Base-by-base conservation (phyloP, 2,329 filamentous ascomycete species). In the Ascochyta koolunga region DNA sequence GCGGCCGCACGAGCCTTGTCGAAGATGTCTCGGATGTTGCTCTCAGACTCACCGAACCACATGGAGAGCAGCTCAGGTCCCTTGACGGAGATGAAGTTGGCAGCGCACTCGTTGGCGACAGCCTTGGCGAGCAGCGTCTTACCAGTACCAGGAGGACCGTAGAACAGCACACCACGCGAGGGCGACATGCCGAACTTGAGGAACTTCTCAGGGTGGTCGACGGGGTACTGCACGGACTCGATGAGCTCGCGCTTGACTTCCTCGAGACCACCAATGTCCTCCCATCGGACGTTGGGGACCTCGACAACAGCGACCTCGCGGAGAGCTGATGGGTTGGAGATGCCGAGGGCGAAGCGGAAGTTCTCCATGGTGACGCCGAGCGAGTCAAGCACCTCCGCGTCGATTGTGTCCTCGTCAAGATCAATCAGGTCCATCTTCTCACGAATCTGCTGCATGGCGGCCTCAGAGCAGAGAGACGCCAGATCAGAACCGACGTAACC, bases 341-440 rank as follows among this genome's bases (percentile, higher is more conserved):
- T 93, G 70, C 95, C 95, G 44, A 99, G 89, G 57, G 95, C 93
- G 71, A 96, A 99, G 69, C 93, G 90, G 91, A 99, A 99, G 86
- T 99, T 99, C 79, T 99, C 95, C 91, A 98, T 98, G 59, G 95
- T 99, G 42, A 99, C 95, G 76, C 95, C 95, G 40, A 99, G 87
- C 39, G 95, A 98, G 80, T 99, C 95, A 49, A 99, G 86, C 46
- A 99, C 95, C 81, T 99, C 95, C 25, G 95, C 95, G 70, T 99
- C 95, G 60, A 99, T 99, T 59, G 95, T 99, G 73, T 99, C 95
- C 81, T 99, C 95, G 63, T 99, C 95, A 29, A 99, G 85, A 78
- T 99, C 95, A 66, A 99, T 99, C 62, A 99, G 86, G 75, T 99
- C 95, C 95, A 99, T 99, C 89, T 99, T 99, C 81, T 99, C 95